Evolutionary conservation across 1,284 basidiomycete species (phyloP), one percentile per base, ranked within the genome.

Genomic region (Rhodotorula glutinis): DNA sequence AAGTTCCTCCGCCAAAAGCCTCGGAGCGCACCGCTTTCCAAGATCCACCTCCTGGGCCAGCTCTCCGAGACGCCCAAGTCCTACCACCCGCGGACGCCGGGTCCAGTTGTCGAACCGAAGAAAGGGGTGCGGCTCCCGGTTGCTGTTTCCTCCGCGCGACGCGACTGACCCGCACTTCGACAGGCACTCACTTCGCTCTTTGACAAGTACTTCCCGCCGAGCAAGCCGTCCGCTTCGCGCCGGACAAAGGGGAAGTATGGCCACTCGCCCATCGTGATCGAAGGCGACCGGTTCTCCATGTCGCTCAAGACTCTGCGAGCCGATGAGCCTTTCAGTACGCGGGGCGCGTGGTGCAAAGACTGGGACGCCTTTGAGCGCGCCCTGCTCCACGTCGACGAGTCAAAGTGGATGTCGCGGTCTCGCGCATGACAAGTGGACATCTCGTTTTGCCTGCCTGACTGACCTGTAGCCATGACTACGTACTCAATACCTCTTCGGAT

Each of bases 361-460:
- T 73, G 71, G 71, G 69, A 70, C 14, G 59, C 52, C 27, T 44
- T 73, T 27, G 69, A 73, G 64, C 60, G 64, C 11, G 66, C 66
- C 2, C 25, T 73, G 47, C 44, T 73, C 11, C 49, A 38, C 1
- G 70, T 70, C 1, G 57, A 60, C 44, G 63, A 66, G 65, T 10
- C 46, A 14, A 57, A 53, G 51, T 65, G 67, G 63, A 27, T 62
- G 44, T 55, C 29, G 19, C 29, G 23, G 56, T 51, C 43, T 16
- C 21, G 4, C 4, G 46, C 10, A 25, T n/a, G 21, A n/a, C n/a
- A n/a, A n/a, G n/a, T n/a, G n/a, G n/a, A n/a, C n/a, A n/a, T n/a
- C n/a, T n/a, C n/a, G n/a, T n/a, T n/a, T n/a, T n/a, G n/a, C n/a
- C n/a, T n/a, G n/a, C n/a, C n/a, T n/a, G n/a, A n/a, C n/a, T n/a